Evolutionary conservation across 192 early-diverging fungal genomes (phyloP), one percentile per base, ranked within the genome.

Genomic region (Funneliformis mosseae): DNA sequence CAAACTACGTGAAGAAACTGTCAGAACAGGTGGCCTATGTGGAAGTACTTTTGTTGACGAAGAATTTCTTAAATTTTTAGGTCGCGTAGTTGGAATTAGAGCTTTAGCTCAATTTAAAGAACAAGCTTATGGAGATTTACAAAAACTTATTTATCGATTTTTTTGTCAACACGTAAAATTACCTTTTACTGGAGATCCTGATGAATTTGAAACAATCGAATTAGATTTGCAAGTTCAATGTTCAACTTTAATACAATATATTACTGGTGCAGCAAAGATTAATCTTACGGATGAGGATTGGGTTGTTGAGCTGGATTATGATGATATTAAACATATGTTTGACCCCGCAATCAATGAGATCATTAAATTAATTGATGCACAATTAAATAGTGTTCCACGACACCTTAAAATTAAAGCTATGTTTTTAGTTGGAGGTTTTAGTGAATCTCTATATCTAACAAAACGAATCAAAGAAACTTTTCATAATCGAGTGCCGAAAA

Each of bases 391-490:
- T 1, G 82, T 83, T 60, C 71, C 80, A 1, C 70, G 81, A 27
- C 69, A 76, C n/a, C n/a, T n/a, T 16, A 68, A 48, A 12, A 63
- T 85, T 7, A 76, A 85, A 25, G 83, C 85, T 11, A 85, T 86
- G 27, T 89, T 89, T 80, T 70, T 89, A 74, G 88, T 89, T 21
- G 88, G 88, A 39, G 88, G 88, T 41, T 89, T 89, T 75, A 87
- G 88, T 23, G 82, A 83, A 50, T 89, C 88, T 10, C 77, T 79
- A 10, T 87, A 88, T 46, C 61, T 89, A 7, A 83, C 84, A 63
- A 68, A 81, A 4, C 61, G 80, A 60, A 80, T 89, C 27, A 81
- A 84, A 64, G 62, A 76, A 23, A 70, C 63, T 21, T 85, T 86
- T 71, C 69, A 67, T 6, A 77, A 42, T 62, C 74, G 77, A 48